Evolutionary conservation across 148 eudicot species (phyloP), one percentile per base, ranked within the genome.

Genomic region (Rhododendron vialii): DNA sequence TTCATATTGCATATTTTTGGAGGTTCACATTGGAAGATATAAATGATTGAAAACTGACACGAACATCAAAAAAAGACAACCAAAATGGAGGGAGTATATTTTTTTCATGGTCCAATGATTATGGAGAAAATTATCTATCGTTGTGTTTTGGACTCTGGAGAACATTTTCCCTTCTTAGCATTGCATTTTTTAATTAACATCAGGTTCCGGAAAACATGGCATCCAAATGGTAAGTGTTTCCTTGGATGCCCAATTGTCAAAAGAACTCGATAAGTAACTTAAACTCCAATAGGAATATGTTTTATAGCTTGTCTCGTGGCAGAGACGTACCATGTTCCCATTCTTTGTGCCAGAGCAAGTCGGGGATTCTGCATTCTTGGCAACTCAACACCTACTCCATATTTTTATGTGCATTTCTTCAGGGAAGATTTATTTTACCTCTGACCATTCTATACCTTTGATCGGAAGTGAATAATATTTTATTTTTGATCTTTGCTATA

Each of bases 101-200:
- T 41, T 41, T 41, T 82, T 12, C 53, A 41, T 43, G 28, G 35
- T 83, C 35, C 4, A 7, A 3, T 41, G 17, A 57, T 83, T 35
- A 14, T 47, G 26, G 17, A 47, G 12, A 43, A 83, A 47, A 9
- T 1, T 67, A 8, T 83, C 4, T 30, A 0, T 59, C 3, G 65
- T 59, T 20, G 15, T 69, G 69, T 7, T n/a, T 83, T 67, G 65
- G 65, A 59, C 65, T 33, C 17, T 43, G 76, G 24, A 83, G 26
- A 15, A 22, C 59, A 47, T 69, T 47, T 69, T 47, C 43, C n/a
- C 41, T 69, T 69, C n/a, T 47, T 47, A 13, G 6, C 6, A 14
- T 83, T 65, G 4, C 57, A 83, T 10, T 82, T 83, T 83, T 83
- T 3, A 79, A 15, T 79, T 79, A 45, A 28, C 74, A 41, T 75